A percentile compares a stretch with the other conserved stretches of the same genome.
Conservation (phyloP, 2,329 filamentous ascomycete species). For the Helicocarpus griseus region DNA sequence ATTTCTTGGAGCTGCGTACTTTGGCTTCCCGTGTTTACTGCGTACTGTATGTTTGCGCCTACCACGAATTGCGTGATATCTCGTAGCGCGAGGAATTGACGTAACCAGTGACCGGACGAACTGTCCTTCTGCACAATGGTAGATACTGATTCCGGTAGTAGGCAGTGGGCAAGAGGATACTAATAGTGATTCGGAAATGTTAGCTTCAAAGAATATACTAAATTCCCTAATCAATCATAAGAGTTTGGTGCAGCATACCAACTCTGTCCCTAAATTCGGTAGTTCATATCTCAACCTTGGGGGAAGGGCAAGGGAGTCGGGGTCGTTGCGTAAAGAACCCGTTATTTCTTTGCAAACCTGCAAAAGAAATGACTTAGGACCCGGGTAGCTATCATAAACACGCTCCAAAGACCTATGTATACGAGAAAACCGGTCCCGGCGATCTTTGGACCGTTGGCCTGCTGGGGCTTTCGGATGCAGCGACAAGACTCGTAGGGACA, state of each 20-base stretch:
- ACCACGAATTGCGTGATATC: constrained; percentile 33
- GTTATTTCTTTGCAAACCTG: constrained; percentile 30
- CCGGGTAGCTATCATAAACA: constrained; percentile 32
- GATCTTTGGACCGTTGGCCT: constrained; percentile 24
- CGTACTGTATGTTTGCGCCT: constrained; percentile 31
- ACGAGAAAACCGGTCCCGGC: constrained; percentile 30
- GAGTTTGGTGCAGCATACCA: constrained; percentile 20
- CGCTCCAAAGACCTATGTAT: constrained; percentile 30
- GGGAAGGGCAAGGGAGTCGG: constrained; percentile 26
- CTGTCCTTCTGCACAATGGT: constrained; percentile 24
- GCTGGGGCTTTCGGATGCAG: constrained; percentile 30
- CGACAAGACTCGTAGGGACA: constrained; percentile 28
- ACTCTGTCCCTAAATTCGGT: constrained; percentile 28
- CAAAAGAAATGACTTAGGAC: constrained; percentile 30
- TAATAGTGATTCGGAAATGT: constrained; percentile 9
- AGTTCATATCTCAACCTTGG: constrained; percentile 24
- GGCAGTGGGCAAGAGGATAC: constrained; percentile 31
- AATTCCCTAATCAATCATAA: not conserved
- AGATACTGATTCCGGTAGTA: constrained; percentile 26
- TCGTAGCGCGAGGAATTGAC: constrained; percentile 30
- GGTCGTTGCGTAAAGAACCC: constrained; percentile 25
- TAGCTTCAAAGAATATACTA: not conserved
- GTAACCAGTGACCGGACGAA: constrained; percentile 26
- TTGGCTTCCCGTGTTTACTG: constrained; percentile 26
- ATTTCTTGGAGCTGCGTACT: constrained; percentile 25